Evolutionary conservation across 1,284 basidiomycete genomes (phyloP).

Genomic region (Thelephora terrestris): DNA sequence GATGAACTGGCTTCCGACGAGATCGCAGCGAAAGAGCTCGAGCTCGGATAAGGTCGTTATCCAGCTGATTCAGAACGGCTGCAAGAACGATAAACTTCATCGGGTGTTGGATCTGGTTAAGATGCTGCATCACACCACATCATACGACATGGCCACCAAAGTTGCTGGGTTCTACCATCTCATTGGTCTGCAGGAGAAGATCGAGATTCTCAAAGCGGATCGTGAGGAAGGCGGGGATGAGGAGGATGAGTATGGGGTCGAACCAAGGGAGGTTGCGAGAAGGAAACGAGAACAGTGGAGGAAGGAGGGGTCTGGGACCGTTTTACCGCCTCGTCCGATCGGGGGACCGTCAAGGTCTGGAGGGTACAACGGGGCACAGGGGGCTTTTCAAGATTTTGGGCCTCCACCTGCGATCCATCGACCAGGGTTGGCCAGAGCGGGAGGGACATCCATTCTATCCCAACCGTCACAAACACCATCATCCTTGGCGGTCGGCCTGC

Average conservation of each 20-base stretch:
- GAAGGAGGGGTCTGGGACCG: constrained; percentile 36
- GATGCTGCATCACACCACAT: constrained; percentile 66
- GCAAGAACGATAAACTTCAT: constrained; percentile 79
- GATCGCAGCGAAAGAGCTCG: constrained; percentile 63
- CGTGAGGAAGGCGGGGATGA: constrained; percentile 36
- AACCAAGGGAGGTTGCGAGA: constrained; percentile 43
- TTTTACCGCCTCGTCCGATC: constrained; percentile 19
- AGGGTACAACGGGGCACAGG: constrained; percentile 22
- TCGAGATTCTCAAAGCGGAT: constrained; percentile 61
- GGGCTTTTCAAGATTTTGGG: constrained; percentile 50
- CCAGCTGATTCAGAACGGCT: constrained; percentile 82
- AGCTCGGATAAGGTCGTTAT: constrained; percentile 89
- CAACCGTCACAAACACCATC: constrained; percentile 20
- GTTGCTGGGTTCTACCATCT: constrained; percentile 90
- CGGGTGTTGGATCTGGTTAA: constrained; percentile 83
- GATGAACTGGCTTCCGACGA: constrained; percentile 57
- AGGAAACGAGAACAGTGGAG: constrained; percentile 48
- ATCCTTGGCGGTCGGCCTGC: constrained; percentile 4
- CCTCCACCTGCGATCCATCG: constrained; percentile 53
- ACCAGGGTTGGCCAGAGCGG: constrained; percentile 54
- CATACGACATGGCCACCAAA: constrained; percentile 78
- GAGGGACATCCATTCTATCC: no score
- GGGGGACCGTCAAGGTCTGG: constrained; percentile 10
- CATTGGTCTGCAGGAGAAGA: constrained; percentile 79
- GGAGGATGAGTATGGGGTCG: constrained; percentile 12